Evolutionary conservation across 1,139 yeast genomes (phyloP), one percentile per base, ranked within the genome.

Genomic region (Blastobotrys indianensis): DNA sequence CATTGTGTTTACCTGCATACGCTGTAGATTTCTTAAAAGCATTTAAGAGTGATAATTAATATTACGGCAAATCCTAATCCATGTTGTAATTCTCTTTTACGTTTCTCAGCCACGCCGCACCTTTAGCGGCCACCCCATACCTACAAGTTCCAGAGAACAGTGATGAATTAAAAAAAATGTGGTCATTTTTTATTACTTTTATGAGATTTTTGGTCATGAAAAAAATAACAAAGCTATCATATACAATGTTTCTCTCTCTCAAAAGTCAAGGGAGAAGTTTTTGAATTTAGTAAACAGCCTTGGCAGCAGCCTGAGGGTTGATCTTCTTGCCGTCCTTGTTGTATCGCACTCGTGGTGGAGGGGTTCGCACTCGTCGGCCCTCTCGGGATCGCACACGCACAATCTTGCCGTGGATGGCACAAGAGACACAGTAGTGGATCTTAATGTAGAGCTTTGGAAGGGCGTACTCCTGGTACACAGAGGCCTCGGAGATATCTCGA

Each of bases 381-480:
- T 83, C 79, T 81, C 97, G 85, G 62, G 98, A 92, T 82, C 99
- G 94, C 66, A 92, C 99, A 80, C 99, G 94, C 72, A 92, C 98
- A 67, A 94, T 85, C 87, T 96, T 92, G 75, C 97, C 94, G 83
- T 92, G 99, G 66, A 94, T 90, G 68, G 99, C 99, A 77, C 99
- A 92, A 60, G 98, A 92, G 68, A 92, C 94, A 83, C 99, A 92
- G 94, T 94, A 92, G 85, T 90, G 97, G 75, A 92, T 82, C 83
- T 92, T 92, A 87, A 92, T 86, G 94, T 90, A 92, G 73, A 94
- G 85, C 85, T 92, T 92, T 77, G 99, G 99, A 69, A 92, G 80
- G 69, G 96, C 97, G 80, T 92, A 92, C 81, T 94, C 98, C 70
- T 87, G 80, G 85, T 94, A 92, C 69, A 92, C 98, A 53, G 97